A percentile compares a stretch with the other conserved stretches of the same genome.
phyloP scores from a whole-genome alignment of 176 grass and related monocot species.

The Miscanthus lutarioriparius region DNA sequence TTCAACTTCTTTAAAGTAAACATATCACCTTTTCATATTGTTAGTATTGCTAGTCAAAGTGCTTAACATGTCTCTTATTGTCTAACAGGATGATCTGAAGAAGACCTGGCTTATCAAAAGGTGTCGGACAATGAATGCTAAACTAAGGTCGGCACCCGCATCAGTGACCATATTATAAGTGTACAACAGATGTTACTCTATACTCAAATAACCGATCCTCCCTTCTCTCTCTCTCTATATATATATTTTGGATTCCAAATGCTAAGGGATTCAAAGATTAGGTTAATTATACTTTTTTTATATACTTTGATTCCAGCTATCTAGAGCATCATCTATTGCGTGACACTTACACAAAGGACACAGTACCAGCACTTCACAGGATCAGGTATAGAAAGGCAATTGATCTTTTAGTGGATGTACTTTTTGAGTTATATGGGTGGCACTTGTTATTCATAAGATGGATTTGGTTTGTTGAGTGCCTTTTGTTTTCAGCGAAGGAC shows the following conservation, averaged over 20 bases:
- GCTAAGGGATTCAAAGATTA: not conserved
- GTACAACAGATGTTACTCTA: not conserved
- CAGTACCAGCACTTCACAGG: constrained; percentile 82
- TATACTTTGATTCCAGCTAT: constrained; percentile 53
- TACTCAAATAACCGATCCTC: not conserved
- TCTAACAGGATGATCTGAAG: constrained; percentile 85
- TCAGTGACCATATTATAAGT: not conserved
- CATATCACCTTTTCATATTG: not conserved
- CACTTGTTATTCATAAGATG: not conserved
- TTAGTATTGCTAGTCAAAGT: not conserved
- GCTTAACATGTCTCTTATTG: constrained; percentile 17
- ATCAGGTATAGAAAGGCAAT: constrained; percentile 60
- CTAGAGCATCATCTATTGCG: constrained; percentile 96
- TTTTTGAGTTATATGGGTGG: not conserved
- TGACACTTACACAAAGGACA: constrained; percentile 97
- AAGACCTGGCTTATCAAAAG: constrained; percentile 99
- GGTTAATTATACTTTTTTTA: not conserved
- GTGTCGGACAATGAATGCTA: constrained; percentile 97
- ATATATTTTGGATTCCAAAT: not conserved
- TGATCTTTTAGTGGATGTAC: not conserved
- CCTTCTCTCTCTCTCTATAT: not conserved
- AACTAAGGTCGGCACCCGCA: constrained; percentile 66
- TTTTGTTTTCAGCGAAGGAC: constrained; percentile 21
- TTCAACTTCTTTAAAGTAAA: constrained; percentile 10
- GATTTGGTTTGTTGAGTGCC: not conserved